These are phyloP conservation scores for Tubosaeta sp. DNA, from an alignment of 768 basidiomycete species.

Conservation along the genomic window DNA sequence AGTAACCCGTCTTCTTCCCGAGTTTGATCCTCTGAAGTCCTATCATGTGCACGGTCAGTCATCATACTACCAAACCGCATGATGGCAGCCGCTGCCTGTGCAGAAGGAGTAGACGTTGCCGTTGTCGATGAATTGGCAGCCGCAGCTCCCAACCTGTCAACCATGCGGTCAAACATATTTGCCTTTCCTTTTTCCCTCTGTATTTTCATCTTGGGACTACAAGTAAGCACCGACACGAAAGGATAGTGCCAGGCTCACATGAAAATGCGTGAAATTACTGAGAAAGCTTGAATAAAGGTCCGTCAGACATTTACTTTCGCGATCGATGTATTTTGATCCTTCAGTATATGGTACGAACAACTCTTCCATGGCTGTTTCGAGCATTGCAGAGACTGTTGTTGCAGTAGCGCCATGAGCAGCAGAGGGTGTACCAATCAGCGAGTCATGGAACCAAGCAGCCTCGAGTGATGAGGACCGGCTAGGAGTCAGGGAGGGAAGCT, in stretches of 20 bases:
- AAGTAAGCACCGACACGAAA: constrained; percentile 4
- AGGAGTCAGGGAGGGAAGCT: constrained; percentile 64
- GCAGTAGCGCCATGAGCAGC: constrained; percentile 40
- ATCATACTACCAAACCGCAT: constrained; percentile 87
- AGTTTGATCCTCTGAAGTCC: constrained; percentile 60
- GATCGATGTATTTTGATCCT: constrained; percentile 86
- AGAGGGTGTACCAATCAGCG: constrained; percentile 40
- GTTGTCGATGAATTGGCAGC: constrained; percentile 60
- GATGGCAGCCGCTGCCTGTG: constrained; percentile 83
- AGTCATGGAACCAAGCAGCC: constrained; percentile 54
- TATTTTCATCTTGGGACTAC: constrained; percentile 43
- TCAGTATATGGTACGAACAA: constrained; percentile 93
- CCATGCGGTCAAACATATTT: constrained; percentile 87
- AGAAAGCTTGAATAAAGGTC: constrained; percentile 75
- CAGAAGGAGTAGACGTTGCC: constrained; percentile 63
- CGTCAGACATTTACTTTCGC: constrained; percentile 79
- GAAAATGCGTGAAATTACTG: constrained; percentile 77
- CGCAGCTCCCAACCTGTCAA: constrained; percentile 76
- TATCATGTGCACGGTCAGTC: constrained; percentile 46
- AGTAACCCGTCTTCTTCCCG: constrained; percentile 81
- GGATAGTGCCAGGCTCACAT: constrained; percentile 46
- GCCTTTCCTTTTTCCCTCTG: constrained; percentile 59
- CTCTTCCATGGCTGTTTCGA: constrained; percentile 96
- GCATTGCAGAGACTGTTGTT: constrained; percentile 67
- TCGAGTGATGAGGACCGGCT: constrained; percentile 58